phyloP scores from a whole-genome alignment of 2,329 filamentous ascomycete species.

The Diaporthe amygdali region DNA sequence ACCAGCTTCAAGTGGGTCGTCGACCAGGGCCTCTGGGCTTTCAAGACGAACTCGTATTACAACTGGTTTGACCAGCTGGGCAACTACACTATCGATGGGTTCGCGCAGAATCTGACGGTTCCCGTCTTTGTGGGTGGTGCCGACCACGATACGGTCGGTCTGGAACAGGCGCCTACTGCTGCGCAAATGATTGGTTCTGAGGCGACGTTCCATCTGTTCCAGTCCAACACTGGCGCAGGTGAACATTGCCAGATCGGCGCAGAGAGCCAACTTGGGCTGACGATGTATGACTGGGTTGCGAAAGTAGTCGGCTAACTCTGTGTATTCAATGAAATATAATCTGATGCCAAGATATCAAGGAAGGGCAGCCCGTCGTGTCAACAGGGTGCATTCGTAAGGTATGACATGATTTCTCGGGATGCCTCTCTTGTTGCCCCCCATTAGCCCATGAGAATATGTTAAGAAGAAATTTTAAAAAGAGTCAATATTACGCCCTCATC shows the following conservation, averaged over 20 bases:
- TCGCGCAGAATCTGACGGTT: constrained; percentile 26
- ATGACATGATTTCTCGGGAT: no score
- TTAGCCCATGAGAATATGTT: no score
- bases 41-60: constrained; percentile 35
- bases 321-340: no score
- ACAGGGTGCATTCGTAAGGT: no score
- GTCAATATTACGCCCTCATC: no score
- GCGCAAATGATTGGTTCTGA: neutral
- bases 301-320: neutral
- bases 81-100: constrained; percentile 24
- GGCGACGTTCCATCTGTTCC: neutral
- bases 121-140: constrained; percentile 31
- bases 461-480: no score
- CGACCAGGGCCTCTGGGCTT: constrained; percentile 41
- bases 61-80: constrained; percentile 30
- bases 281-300: neutral
- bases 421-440: no score
- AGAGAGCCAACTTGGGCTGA: neutral
- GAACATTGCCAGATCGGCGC: neutral
- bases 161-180: constrained; percentile 27
- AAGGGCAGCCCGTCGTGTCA: neutral
- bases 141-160: constrained; percentile 26
- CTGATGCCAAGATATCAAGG: neutral
- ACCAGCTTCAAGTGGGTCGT: constrained; percentile 36
- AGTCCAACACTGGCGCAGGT: neutral